Conservation (phyloP, 495 filamentous ascomycete species). For the Parathielavia appendiculata region DNA sequence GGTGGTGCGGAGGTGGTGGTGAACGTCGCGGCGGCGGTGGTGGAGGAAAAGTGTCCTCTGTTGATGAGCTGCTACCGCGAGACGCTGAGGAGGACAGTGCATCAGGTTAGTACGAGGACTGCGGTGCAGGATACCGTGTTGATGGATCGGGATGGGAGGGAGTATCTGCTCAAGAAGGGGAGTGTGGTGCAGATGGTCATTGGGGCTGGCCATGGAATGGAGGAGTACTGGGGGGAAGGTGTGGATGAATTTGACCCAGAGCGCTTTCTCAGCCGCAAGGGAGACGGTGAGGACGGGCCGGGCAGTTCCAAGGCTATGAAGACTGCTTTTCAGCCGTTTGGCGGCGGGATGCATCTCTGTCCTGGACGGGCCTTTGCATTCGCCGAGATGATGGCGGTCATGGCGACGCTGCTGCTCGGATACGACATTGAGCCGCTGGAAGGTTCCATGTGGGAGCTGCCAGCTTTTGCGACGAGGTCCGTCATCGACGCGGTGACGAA, state of each 20-base stretch:
- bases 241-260: constrained; percentile 14
- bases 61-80: constrained; percentile 18
- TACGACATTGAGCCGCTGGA: constrained; percentile 15
- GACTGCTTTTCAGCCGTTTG: constrained; percentile 17
- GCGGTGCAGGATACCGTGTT: constrained; percentile 18
- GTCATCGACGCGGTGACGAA: constrained; percentile 22
- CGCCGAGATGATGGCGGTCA: constrained; percentile 21
- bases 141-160: not conserved
- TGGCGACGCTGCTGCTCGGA: constrained; percentile 15
- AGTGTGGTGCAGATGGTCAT: constrained; percentile 12
- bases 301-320: constrained; percentile 13
- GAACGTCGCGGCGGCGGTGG: not conserved
- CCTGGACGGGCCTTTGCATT: constrained; percentile 18
- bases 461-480: constrained; percentile 2
- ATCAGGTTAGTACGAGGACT: constrained; percentile 16
- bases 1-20: not conserved
- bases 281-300: constrained; percentile 1
- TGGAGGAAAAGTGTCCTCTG: constrained; percentile 16
- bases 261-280: constrained; percentile 9
- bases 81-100: constrained; percentile 13
- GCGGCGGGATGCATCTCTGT: constrained; percentile 20
- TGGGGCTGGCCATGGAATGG: not conserved
- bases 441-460: constrained; percentile 9
- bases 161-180: constrained; percentile 17
- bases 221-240: constrained; percentile 18